Percentiles rank a stretch among this genome's conserved stretches.
These are phyloP conservation scores for Calonectria ilicicola DNA, from an alignment of 2,329 filamentous ascomycete genomes.

Conservation along the genomic window DNA sequence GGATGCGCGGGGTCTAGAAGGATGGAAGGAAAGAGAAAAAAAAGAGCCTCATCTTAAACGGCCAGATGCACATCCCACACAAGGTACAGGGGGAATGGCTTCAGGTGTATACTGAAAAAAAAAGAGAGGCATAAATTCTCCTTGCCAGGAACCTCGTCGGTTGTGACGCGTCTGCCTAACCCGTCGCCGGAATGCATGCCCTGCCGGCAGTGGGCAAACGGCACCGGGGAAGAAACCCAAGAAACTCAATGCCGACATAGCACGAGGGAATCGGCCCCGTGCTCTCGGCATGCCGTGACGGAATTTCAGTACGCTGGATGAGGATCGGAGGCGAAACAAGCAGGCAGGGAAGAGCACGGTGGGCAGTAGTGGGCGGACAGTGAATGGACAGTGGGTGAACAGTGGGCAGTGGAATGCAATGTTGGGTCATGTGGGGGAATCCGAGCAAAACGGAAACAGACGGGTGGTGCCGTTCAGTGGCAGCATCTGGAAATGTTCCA, in stretches of 20 bases:
- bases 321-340: neutral
- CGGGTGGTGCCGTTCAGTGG: constrained; percentile 25
- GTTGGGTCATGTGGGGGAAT: neutral
- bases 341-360: neutral
- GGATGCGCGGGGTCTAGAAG: neutral
- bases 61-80: neutral
- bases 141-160: neutral
- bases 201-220: neutral
- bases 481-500: constrained; percentile 40
- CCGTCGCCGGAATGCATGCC: neutral
- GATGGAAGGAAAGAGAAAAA: neutral
- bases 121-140: neutral
- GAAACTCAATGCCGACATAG: constrained; percentile 7
- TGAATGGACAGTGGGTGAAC: too few species aligned
- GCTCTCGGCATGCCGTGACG: neutral
- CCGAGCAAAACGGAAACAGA: neutral
- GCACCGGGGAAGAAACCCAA: constrained; percentile 1
- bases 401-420: neutral
- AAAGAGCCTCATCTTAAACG: constrained; percentile 8
- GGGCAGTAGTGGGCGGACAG: too few species aligned
- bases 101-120: neutral
- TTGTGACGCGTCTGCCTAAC: constrained; percentile 11
- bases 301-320: neutral
- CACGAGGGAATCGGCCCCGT: constrained; percentile 14
- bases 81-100: neutral